Percentiles rank a stretch among this genome's conserved stretches.
Conservation (phyloP, 257 asterid genomes). For the Solanum commersonii region DNA sequence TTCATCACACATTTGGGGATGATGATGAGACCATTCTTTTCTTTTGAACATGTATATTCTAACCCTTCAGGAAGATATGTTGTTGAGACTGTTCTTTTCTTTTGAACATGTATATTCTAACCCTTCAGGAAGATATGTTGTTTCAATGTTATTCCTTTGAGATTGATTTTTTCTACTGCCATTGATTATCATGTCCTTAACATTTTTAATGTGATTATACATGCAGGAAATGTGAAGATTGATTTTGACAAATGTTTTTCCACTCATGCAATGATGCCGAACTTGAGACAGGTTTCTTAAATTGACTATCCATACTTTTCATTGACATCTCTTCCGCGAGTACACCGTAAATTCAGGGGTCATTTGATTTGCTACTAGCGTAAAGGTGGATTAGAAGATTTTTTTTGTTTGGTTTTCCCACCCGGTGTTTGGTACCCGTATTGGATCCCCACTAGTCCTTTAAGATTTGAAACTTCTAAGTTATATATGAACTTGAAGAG, state of each 20-base stretch:
- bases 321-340: neutral
- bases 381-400: neutral
- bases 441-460: neutral
- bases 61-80: too few species aligned
- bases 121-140: neutral
- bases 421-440: neutral
- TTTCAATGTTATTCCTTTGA: neutral
- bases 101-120: neutral
- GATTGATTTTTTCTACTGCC: neutral
- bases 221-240: constrained; percentile 69
- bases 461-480: neutral
- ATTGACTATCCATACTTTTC: neutral
- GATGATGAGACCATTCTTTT: neutral
- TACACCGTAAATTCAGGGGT: neutral
- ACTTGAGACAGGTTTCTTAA: constrained; percentile 61
- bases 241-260: constrained; percentile 83
- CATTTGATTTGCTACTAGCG: neutral
- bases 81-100: neutral
- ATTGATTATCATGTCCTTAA: neutral
- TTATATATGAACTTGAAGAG: neutral
- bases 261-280: constrained; percentile 76
- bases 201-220: neutral
- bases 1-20: neutral
- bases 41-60: too few species aligned
- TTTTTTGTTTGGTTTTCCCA: neutral